A percentile compares a stretch with the other conserved stretches of the same genome.
Conservation (phyloP, 176 grass and related monocot genomes). For the Neostapfia colusana region DNA sequence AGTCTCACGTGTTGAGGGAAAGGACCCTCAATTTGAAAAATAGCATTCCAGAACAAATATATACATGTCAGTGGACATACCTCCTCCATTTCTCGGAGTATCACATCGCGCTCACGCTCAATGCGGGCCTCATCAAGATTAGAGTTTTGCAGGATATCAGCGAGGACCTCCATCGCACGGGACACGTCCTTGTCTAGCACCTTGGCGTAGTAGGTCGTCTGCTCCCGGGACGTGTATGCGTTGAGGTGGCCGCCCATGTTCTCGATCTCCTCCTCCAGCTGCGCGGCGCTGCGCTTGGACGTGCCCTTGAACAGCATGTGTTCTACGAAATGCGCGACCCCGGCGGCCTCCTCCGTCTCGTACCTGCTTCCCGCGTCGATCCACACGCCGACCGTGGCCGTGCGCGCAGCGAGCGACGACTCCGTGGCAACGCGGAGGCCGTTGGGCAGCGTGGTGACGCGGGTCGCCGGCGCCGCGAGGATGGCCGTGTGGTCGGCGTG, state of each 20-base stretch:
- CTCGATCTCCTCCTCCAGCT: conserved; percentile 96
- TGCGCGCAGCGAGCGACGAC: conserved; percentile 68
- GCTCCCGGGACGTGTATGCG: conserved; percentile 94
- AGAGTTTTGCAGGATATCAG: conserved; percentile 87
- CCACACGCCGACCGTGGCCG: conserved; percentile 95
- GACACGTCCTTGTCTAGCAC: conserved; percentile 89
- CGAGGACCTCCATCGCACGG: conserved; percentile 68
- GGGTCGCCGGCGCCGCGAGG: conserved; percentile 76
- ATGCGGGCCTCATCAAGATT: conserved; percentile 61
- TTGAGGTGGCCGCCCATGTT: conserved; percentile 94
- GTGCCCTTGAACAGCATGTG: conserved; percentile 99
- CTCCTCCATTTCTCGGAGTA: conserved; percentile 97
- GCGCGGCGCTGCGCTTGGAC: conserved; percentile 49
- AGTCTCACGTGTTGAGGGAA: no score
- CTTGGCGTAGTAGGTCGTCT: conserved; percentile 93
- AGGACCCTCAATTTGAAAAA: no score
- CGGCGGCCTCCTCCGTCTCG: conserved; percentile 66
- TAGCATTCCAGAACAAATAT: no score
- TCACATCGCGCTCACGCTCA: conserved; percentile 74
- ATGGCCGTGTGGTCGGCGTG: conserved; percentile 75
- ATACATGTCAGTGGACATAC: conserved; percentile 45
- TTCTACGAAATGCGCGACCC: conserved; percentile 98
- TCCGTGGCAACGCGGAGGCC: conserved; percentile 92
- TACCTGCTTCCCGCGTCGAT: conserved; percentile 95
- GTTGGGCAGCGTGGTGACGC: conserved; percentile 78